Percentiles rank a stretch among this genome's conserved stretches.
Conservation (phyloP, 225 moss, liverwort and hornwort genomes). For the Antitrichia curtipendula region DNA sequence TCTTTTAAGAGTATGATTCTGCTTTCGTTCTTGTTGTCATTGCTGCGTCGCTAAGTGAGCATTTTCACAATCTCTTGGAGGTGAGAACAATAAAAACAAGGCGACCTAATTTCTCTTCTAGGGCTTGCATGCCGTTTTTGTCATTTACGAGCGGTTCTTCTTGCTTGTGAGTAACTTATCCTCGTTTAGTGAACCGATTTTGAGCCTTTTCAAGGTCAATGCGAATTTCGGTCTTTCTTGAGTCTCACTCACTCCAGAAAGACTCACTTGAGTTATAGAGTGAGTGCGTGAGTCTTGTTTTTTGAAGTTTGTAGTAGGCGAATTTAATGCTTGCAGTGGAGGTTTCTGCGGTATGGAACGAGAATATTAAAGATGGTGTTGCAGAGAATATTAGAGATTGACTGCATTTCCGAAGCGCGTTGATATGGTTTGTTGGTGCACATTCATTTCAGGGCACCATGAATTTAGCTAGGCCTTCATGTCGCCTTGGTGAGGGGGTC, state of each 20-base stretch:
- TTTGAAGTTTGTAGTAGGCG: neutral
- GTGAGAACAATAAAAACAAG: neutral
- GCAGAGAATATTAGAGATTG: neutral
- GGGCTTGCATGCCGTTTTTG: neutral
- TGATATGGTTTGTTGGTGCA: neutral
- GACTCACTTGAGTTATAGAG: neutral
- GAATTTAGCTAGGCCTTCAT: conserved; percentile 20
- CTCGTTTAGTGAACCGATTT: neutral
- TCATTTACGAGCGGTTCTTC: neutral
- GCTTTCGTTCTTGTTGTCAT: neutral
- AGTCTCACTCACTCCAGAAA: neutral
- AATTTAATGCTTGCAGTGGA: neutral
- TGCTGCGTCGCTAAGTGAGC: neutral
- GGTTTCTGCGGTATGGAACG: neutral
- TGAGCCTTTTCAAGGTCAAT: neutral
- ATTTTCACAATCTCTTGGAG: neutral
- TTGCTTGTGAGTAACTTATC: neutral
- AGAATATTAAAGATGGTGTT: neutral
- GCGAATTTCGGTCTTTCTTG: neutral
- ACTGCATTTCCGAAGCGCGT: neutral
- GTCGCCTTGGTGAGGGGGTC: conserved; percentile 8
- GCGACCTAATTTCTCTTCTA: neutral
- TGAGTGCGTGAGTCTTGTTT: neutral
- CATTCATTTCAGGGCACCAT: conserved; percentile 7
- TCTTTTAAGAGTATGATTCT: neutral